phyloP scores from a whole-genome alignment of 208 protist species.

The Leishmania gerbilli region DNA sequence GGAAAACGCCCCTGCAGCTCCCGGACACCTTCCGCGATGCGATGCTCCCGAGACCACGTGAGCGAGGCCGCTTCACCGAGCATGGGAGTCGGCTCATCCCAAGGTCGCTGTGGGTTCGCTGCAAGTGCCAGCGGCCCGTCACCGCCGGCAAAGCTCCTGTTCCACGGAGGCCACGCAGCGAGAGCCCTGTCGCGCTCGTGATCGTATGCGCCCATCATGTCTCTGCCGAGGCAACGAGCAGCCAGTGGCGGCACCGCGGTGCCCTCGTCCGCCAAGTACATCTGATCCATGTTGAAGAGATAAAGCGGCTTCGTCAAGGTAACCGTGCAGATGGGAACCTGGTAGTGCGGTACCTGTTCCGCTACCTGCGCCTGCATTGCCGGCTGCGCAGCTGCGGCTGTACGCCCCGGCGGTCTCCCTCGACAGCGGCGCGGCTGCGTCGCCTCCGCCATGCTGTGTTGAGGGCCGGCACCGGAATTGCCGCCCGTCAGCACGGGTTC shows the following conservation, averaged over 20 bases:
- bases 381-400: not conserved
- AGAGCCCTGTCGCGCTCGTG: not conserved
- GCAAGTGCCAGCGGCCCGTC: not conserved
- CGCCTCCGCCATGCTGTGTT: not conserved
- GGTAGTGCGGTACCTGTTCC: conserved; percentile 14
- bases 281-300: conserved; percentile 59
- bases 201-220: not conserved
- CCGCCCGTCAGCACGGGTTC: not conserved
- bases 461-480: not conserved
- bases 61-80: not conserved
- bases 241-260: not conserved
- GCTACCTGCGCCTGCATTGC: not conserved
- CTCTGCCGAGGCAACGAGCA: not conserved
- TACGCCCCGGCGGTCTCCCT: not conserved
- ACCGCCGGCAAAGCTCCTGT: not conserved
- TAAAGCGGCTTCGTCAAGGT: conserved; percentile 29
- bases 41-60: not conserved
- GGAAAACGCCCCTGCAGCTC: conserved; percentile 10
- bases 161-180: not conserved
- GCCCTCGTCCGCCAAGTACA: conserved; percentile 14
- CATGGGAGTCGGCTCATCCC: not conserved
- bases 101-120: not conserved
- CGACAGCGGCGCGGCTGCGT: not conserved
- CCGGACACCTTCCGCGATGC: not conserved
- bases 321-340: conserved; percentile 45